Evolutionary conservation across 441 rosid species (phyloP).

Genomic region (Jatropha multifida): DNA sequence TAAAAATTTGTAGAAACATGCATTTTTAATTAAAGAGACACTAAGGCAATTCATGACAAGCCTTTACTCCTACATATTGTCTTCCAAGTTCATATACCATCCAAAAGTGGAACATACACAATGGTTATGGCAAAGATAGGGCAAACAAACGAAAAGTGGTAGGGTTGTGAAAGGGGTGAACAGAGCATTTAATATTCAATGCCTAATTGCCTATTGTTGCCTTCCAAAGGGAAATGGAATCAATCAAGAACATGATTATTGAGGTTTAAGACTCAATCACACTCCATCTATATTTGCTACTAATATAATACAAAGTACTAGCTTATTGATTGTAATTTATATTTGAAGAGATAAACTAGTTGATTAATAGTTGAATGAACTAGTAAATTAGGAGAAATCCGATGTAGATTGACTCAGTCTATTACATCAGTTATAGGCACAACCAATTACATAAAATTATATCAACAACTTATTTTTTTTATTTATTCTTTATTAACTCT

Average conservation of each 20-base stretch:
- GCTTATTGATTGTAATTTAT: too few relatives aligned
- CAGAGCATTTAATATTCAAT: background rate
- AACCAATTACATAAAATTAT: too few relatives aligned
- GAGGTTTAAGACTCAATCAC: background rate
- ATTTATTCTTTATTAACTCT: too few relatives aligned
- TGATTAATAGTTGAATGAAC: too few relatives aligned
- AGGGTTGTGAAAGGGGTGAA: background rate
- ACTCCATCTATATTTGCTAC: too few relatives aligned
- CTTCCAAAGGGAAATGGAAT: background rate
- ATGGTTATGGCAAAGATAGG: background rate
- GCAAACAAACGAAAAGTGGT: background rate
- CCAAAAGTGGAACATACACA: background rate
- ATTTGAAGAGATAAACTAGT: too few relatives aligned
- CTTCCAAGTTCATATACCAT: background rate
- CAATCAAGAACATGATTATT: background rate
- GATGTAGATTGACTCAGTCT: too few relatives aligned
- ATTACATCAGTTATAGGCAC: too few relatives aligned
- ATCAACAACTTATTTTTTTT: too few relatives aligned
- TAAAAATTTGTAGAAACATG: background rate
- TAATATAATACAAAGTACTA: too few relatives aligned
- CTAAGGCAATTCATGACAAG: background rate
- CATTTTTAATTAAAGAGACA: background rate
- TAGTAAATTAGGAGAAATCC: too few relatives aligned
- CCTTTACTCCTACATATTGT: background rate
- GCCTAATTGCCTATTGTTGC: background rate